Base-by-base conservation (phyloP, 768 basidiomycete genomes). In the Pleurotus citrinopileatus region DNA sequence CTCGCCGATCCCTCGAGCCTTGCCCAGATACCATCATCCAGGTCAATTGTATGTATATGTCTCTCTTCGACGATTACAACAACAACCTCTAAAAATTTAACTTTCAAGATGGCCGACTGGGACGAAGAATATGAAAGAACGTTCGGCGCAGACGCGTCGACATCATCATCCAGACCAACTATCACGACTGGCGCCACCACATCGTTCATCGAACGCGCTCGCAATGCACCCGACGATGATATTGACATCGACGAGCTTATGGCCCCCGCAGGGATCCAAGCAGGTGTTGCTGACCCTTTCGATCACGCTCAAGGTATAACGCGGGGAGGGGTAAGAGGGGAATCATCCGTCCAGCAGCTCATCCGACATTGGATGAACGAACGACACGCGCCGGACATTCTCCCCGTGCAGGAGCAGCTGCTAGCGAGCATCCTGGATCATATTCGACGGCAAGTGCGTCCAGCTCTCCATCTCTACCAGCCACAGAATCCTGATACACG, bases 281-380 rank as follows among this genome's bases (percentile, higher is more conserved):
- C 48, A 12, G 48, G 48, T n/a, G 20, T 48, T 8, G 25, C 42
- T 3, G 46, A 15, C 19, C 47, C 36, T 5, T 32, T 22, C 15
- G 42, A 44, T 37, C 20, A 19, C 13, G 45, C 42, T 9, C 7
- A 8, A 13, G 15, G 0, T 3, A 6, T n/a, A n/a, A n/a, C n/a
- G n/a, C n/a, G 3, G 19, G 10, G 19, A n/a, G 28, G 19, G n/a
- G 45, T 46, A 10, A 69, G 67, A 4, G 68, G 71, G 3, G 82
- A 84, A 54, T 84, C 86, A 3, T 81, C 83, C 0, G 68, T 92
- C 2, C 80, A 89, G 40, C 75, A 82, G 58, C 78, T 94, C 42
- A 87, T 83, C 45, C 80, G 89, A 26, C 86, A 89, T 60, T 94
- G 91, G 91, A 83, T 86, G 76, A 89, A 92, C 72, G 91, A 94